Percentiles rank a stretch among this genome's conserved stretches.
phyloP scores from a whole-genome alignment of 163 green algal species.

The Scenedesmus sp. region DNA sequence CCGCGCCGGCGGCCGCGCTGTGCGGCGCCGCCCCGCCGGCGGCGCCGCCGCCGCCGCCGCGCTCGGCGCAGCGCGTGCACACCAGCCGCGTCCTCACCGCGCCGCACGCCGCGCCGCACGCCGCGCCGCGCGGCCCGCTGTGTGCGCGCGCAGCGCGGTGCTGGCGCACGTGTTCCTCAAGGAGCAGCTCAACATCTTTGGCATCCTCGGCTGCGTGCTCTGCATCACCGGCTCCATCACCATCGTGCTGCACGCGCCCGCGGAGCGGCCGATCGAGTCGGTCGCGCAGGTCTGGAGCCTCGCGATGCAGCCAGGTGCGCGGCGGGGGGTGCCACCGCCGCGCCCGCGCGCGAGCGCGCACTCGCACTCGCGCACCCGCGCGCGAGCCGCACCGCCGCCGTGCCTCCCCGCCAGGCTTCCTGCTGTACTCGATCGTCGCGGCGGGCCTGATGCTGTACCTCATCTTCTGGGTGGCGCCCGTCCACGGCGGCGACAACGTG shows the following conservation, averaged over 20 bases:
- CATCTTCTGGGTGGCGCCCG: slow-evolving; percentile 74
- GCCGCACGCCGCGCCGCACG: too few species aligned
- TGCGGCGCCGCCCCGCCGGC: too few species aligned
- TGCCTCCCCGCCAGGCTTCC: slow-evolving; percentile 71
- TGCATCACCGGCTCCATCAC: slow-evolving; percentile 91
- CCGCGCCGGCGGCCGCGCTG: too few species aligned
- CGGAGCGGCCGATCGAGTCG: slow-evolving; percentile 78
- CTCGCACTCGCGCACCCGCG: background rate
- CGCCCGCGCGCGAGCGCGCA: background rate
- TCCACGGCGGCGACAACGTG: slow-evolving; percentile 79
- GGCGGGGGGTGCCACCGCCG: background rate
- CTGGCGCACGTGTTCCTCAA: slow-evolving; percentile 92
- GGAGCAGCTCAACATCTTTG: slow-evolving; percentile 95
- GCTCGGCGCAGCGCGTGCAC: too few species aligned
- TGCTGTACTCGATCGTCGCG: slow-evolving; percentile 74
- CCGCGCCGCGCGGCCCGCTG: background rate
- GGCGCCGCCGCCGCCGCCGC: too few species aligned
- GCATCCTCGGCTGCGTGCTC: slow-evolving; percentile 91
- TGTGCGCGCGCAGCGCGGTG: slow-evolving; percentile 75
- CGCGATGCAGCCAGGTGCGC: slow-evolving; percentile 84
- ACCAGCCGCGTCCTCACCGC: too few species aligned
- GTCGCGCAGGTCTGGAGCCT: slow-evolving; percentile 90
- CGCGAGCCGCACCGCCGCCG: background rate
- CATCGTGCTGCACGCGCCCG: slow-evolving; percentile 95
- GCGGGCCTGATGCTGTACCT: slow-evolving; percentile 70